Conservation (phyloP, 129 eudicot species). For the Escallonia herrerae region DNA sequence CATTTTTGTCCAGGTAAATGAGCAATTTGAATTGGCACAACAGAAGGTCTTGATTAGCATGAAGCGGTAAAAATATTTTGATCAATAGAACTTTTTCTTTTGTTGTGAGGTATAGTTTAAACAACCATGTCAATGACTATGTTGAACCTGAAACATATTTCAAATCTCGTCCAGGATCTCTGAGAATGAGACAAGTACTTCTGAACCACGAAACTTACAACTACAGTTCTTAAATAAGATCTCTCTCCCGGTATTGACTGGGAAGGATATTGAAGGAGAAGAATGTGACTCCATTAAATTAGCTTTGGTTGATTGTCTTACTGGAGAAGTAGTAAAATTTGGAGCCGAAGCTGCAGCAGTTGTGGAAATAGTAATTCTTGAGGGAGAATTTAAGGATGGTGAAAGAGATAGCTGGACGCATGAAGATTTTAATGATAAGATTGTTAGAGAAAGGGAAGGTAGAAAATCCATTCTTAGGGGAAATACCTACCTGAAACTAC, state of each 20-base stretch:
- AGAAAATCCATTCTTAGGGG: slow-evolving; percentile 47
- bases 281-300: slow-evolving; percentile 25
- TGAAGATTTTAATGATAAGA: slow-evolving; percentile 31
- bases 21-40: neutral
- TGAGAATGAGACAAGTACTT: slow-evolving; percentile 8
- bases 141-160: neutral
- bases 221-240: slow-evolving; percentile 47
- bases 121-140: neutral
- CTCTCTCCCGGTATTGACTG: slow-evolving; percentile 38
- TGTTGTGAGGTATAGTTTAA: neutral
- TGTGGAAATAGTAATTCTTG: slow-evolving; percentile 54
- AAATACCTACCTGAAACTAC: slow-evolving; percentile 25
- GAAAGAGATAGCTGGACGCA: slow-evolving; percentile 23
- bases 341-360: slow-evolving; percentile 39
- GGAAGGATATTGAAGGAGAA: slow-evolving; percentile 45
- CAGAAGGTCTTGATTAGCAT: neutral
- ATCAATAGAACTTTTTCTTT: neutral
- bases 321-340: slow-evolving; percentile 26
- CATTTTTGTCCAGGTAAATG: slow-evolving; percentile 1
- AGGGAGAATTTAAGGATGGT: slow-evolving; percentile 25
- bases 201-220: slow-evolving; percentile 15
- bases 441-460: slow-evolving; percentile 32
- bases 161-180: slow-evolving; percentile 24
- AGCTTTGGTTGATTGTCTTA: slow-evolving; percentile 37
- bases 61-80: neutral